A percentile compares a stretch with the other conserved stretches of the same genome.
phyloP scores from a whole-genome alignment of 2,329 filamentous ascomycete genomes.

The Penicillium sp. region DNA sequence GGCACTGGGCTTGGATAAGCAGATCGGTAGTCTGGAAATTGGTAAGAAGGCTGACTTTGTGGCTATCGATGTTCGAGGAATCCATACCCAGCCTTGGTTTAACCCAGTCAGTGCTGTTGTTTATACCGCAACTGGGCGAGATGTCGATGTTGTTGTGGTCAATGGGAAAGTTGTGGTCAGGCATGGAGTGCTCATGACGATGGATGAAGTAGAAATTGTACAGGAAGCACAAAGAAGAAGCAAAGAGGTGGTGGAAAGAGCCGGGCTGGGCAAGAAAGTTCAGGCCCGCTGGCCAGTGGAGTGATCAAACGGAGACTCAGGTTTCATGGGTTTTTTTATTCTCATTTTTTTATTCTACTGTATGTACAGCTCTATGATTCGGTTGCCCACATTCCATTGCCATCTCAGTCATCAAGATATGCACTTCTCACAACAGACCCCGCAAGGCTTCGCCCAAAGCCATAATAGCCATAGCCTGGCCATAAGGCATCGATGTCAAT shows the following conservation, averaged over 20 bases:
- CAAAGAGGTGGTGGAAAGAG: conserved; percentile 33
- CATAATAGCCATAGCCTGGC: conserved; percentile 79
- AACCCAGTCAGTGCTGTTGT: conserved; percentile 37
- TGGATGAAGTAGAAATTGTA: conserved; percentile 37
- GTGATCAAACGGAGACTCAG: not conserved
- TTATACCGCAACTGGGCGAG: conserved; percentile 38
- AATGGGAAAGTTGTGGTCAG: conserved; percentile 37
- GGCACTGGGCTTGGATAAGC: conserved; percentile 36
- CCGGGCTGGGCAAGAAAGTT: conserved; percentile 31
- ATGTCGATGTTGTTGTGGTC: conserved; percentile 40
- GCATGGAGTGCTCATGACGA: conserved; percentile 29
- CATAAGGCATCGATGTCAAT: conserved; percentile 72
- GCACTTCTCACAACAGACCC: conserved; percentile 41
- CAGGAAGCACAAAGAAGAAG: conserved; percentile 31
- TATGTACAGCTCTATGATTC: conserved; percentile 5
- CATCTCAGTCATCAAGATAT: not conserved
- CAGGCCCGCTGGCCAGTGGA: conserved; percentile 33
- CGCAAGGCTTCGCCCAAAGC: conserved; percentile 65
- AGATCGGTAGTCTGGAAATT: conserved; percentile 30
- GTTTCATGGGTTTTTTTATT: not conserved
- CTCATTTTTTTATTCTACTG: not conserved
- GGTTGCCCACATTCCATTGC: not conserved
- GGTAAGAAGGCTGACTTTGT: conserved; percentile 25
- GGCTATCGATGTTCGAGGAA: conserved; percentile 23
- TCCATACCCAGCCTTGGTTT: conserved; percentile 35